Evolutionary conservation across 2,329 filamentous ascomycete genomes (phyloP).

Genomic region (Graphiopsis chlorocephala): DNA sequence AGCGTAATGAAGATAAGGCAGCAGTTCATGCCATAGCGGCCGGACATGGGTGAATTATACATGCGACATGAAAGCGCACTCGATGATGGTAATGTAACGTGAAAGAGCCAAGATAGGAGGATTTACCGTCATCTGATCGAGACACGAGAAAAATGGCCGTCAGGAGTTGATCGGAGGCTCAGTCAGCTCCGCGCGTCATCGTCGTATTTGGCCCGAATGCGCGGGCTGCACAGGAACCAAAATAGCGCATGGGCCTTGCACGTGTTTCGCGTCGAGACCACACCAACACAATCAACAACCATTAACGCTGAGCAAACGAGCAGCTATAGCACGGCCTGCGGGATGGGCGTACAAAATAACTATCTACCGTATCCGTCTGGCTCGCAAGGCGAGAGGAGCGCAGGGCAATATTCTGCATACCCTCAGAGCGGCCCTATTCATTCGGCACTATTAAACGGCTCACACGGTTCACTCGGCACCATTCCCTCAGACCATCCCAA

Average conservation of each 20-base stretch:
- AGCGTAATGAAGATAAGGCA: constrained; percentile 16
- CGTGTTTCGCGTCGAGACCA: neutral
- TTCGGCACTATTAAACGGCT: neutral
- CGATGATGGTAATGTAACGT: neutral
- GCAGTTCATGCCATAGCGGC: constrained; percentile 16
- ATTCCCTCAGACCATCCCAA: neutral
- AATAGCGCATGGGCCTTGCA: neutral
- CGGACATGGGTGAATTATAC: constrained; percentile 26
- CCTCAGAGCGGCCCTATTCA: neutral
- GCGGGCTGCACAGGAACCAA: constrained; percentile 1
- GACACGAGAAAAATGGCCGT: neutral
- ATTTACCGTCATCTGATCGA: neutral
- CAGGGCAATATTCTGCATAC: neutral
- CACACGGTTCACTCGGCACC: neutral
- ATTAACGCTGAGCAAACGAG: neutral
- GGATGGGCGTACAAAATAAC: neutral
- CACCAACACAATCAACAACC: neutral
- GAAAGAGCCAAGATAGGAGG: neutral
- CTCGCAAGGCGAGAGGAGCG: neutral
- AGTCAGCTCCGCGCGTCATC: constrained; percentile 7
- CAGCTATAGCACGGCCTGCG: neutral
- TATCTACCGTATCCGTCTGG: neutral
- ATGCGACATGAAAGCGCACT: constrained; percentile 25
- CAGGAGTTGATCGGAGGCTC: constrained; percentile 5
- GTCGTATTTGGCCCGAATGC: neutral